phyloP scores from a whole-genome alignment of 371 early-diverging fungal species.

The Rhizopus microsporus region DNA sequence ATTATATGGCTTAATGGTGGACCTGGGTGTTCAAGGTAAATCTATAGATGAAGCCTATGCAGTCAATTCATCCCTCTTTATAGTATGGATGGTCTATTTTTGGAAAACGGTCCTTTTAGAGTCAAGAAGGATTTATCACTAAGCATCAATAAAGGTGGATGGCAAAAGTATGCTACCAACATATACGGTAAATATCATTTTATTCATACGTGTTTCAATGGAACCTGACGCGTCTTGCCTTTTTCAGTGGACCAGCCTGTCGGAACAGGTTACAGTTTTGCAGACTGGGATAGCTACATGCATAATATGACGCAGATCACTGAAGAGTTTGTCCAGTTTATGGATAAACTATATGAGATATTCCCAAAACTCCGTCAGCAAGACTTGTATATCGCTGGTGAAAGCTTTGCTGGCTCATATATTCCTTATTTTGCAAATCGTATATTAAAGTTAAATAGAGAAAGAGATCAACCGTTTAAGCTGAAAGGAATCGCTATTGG shows the following conservation, averaged over 20 bases:
- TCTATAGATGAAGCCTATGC: constrained; percentile 4
- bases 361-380: constrained; percentile 59
- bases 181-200: constrained; percentile 57
- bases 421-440: constrained; percentile 77
- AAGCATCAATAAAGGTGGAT: constrained; percentile 58
- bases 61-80: neutral
- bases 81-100: constrained; percentile 85
- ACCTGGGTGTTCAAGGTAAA: constrained; percentile 46
- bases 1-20: constrained; percentile 92
- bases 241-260: constrained; percentile 83
- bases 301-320: constrained; percentile 50
- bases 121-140: constrained; percentile 52
- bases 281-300: constrained; percentile 40
- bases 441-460: constrained; percentile 56
- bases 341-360: constrained; percentile 59
- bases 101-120: constrained; percentile 83
- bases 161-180: constrained; percentile 74
- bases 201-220: neutral
- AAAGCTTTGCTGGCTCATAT: constrained; percentile 86
- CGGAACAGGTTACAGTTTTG: constrained; percentile 81
- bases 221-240: neutral
- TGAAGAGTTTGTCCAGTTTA: constrained; percentile 58
- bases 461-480: constrained; percentile 47
- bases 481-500: constrained; percentile 76
- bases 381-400: constrained; percentile 82